Evolutionary conservation across 2,329 filamentous ascomycete species (phyloP), one percentile per base, ranked within the genome.

Genomic region (Calonectria pseudoreteaudii): DNA sequence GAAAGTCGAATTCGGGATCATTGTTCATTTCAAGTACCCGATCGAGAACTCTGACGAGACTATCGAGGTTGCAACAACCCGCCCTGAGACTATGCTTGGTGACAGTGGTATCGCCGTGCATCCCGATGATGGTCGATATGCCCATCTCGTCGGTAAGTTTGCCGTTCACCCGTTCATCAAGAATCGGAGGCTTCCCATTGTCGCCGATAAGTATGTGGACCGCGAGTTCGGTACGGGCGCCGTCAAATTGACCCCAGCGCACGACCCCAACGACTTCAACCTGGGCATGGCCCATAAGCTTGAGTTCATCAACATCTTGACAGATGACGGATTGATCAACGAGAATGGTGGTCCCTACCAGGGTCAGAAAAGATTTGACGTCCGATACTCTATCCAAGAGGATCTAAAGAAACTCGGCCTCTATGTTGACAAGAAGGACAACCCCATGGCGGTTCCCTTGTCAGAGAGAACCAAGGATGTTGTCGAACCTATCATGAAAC

Each of bases 1-100:
- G 86, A 98, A 98, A 91, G 93, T 98, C 75, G 97, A 98, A 85
- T 98, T 98, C 78, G 97, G 96, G 86, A 93, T 98, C 73, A 91
- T 93, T 76, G 94, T 96, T 68, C 93, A 98, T 87, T 98, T 98
- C 91, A 94, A 95, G 85, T 97, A 98, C 84, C 91, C 92, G 53
- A 94, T 98, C 73, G 94, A 97, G 80, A 95, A 93, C 72, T 91
- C 92, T 0, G 90, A 94, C 64, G 93, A 97, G 86, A 94, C 91
- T 60, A 94, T 98, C 74, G 94, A 98, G 86, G 95, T 98, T 74
- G 96, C 96, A 66, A 98, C 96, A 6, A 98, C 96, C 62, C 94
- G 95, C 91, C 93, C 94, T 4, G 96, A 98, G 88, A 98, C 96
- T 16, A 97, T 98, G 95, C 90, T 98, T 36, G 96, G 96, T 84